Base-by-base conservation (phyloP, 2,329 filamentous ascomycete genomes). In the Acephala macrosclerotiorum region DNA sequence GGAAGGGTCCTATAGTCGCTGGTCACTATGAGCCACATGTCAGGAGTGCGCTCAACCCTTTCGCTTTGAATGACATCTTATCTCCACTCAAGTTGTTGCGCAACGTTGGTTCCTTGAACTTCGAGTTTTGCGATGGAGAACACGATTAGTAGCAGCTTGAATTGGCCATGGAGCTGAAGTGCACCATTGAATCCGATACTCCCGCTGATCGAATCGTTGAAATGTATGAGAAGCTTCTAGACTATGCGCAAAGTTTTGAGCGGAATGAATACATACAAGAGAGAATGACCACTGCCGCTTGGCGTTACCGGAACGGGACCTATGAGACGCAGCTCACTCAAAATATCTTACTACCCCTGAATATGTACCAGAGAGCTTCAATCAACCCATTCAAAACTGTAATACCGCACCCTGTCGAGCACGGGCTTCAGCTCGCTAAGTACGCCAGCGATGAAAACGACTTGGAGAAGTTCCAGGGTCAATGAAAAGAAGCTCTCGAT, bases 171-270 rank as follows among this genome's bases (percentile, higher is more conserved):
- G n/a, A n/a, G n/a, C n/a, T n/a, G n/a, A n/a, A n/a, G n/a, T n/a
- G n/a, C n/a, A n/a, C n/a, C n/a, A 20, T 51, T 22, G 9, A 35
- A 26, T 26, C 5, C 11, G 29, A 2, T 16, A 29, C 22, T 2
- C 2, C 12, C 14, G 49, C 22, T 20, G 53, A 56, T 35, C n/a
- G 9, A 6, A 26, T 47, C 25, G 58, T 33, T 25, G 26, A 63
- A 14, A 63, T 63, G 60, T 63, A 57, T 16, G 16, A 51, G 3
- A 22, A 16, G 12, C n/a, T 57, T 11, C 25, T 63, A 14, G 25
- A 8, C 1, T 63, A 63, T 45, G 49, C 49, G 20, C 35, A 47
- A 51, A 16, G 36, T 2, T 63, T 63, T 16, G 60, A 49, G 22
- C 12, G 53, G 25, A 22, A 35, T 18, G 22, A 57, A 14, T 4